These are phyloP conservation scores for Penicillium turbatum DNA, from an alignment of 495 filamentous ascomycete species.

Conservation along the genomic window DNA sequence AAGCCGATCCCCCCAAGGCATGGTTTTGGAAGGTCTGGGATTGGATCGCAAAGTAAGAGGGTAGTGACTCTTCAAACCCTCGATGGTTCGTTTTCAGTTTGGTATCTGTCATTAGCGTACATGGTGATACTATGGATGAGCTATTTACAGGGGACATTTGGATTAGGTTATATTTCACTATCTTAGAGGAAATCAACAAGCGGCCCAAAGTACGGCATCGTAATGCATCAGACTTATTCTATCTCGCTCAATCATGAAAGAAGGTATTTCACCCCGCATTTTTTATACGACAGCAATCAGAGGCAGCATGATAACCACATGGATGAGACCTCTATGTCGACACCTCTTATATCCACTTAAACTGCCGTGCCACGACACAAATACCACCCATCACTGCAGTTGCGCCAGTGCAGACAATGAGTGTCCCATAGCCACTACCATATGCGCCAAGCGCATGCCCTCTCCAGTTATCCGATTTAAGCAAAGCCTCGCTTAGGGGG, in stretches of 20 bases:
- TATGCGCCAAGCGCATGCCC: conserved; percentile 25
- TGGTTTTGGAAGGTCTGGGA: conserved; percentile 27
- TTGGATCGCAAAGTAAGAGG: conserved; percentile 22
- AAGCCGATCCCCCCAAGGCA: conserved; percentile 22
- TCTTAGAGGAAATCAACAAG: neutral
- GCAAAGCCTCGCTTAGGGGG: conserved; percentile 42
- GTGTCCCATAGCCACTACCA: conserved; percentile 35
- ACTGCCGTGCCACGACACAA: conserved; percentile 20
- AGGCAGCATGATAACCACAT: neutral
- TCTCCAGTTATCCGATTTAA: conserved; percentile 18
- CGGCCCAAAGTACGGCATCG: neutral
- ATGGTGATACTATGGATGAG: neutral
- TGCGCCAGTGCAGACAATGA: conserved; percentile 41
- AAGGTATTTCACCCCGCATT: neutral
- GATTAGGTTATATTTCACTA: neutral
- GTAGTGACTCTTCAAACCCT: neutral
- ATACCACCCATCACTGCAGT: conserved; percentile 38
- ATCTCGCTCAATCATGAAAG: neutral
- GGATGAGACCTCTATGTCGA: neutral
- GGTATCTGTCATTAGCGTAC: neutral
- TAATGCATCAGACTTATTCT: neutral
- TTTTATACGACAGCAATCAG: neutral
- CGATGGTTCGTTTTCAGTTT: neutral
- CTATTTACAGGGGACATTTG: neutral
- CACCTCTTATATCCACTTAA: conserved; percentile 15